phyloP scores from a whole-genome alignment of 2,329 filamentous ascomycete species.

The Exophiala calicioides region DNA sequence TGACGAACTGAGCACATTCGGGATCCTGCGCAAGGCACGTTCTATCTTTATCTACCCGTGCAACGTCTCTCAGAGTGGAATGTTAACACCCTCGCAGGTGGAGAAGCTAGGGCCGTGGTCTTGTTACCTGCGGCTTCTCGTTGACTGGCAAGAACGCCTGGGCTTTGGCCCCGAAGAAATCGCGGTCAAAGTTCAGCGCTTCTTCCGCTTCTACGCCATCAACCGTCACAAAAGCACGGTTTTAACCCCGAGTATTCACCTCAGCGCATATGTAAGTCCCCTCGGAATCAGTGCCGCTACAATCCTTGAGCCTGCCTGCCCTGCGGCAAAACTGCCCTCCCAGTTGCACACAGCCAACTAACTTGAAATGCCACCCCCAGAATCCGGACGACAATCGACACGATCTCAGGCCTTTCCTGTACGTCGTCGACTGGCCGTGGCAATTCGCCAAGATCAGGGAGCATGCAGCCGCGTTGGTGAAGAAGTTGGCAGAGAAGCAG shows the following conservation, averaged over 20 bases:
- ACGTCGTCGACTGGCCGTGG: slow-evolving; percentile 39
- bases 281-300: no score
- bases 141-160: slow-evolving; percentile 33
- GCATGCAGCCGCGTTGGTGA: slow-evolving; percentile 47
- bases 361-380: slow-evolving; percentile 49
- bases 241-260: slow-evolving; percentile 60
- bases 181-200: slow-evolving; percentile 7
- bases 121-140: slow-evolving; percentile 55
- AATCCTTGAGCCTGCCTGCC: no score
- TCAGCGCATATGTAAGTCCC: slow-evolving; percentile 33
- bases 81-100: slow-evolving; percentile 10
- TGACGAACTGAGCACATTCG: slow-evolving; percentile 55
- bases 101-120: slow-evolving; percentile 57
- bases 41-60: no score
- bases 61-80: no score
- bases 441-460: slow-evolving; percentile 51
- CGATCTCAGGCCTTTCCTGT: slow-evolving; percentile 60
- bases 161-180: slow-evolving; percentile 35
- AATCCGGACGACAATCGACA: slow-evolving; percentile 60
- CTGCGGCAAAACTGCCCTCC: no score
- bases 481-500: slow-evolving; percentile 5
- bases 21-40: slow-evolving; percentile 55
- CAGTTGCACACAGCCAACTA: no score
- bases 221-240: slow-evolving; percentile 67
- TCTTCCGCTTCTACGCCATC: slow-evolving; percentile 50